phyloP scores from a whole-genome alignment of 441 rosid genomes.

The Melastoma candidum region DNA sequence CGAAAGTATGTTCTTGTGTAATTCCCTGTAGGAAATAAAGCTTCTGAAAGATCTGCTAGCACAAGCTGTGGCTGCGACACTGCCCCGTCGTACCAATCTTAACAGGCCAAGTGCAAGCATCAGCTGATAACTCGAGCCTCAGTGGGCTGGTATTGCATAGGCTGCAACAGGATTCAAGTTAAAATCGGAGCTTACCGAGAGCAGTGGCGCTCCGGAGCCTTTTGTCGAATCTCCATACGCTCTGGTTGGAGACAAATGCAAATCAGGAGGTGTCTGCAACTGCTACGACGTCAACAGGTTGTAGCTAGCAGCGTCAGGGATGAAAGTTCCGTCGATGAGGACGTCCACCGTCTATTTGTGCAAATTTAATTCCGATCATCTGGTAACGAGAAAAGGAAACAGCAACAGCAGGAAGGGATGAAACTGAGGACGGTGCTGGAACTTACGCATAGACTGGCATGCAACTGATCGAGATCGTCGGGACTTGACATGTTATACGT shows the following conservation, averaged over 20 bases:
- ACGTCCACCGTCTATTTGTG: conserved; percentile 59
- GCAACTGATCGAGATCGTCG: conserved; percentile 73
- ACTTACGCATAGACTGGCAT: conserved; percentile 85
- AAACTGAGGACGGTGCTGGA: background rate
- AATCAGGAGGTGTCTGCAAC: conserved; percentile 54
- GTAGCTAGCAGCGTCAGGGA: conserved; percentile 35
- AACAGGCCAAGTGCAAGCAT: background rate
- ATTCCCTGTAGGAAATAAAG: conserved; percentile 62
- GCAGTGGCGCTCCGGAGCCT: conserved; percentile 37
- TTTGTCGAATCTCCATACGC: conserved; percentile 86
- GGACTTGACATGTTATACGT: conserved; percentile 66
- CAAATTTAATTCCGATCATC: background rate
- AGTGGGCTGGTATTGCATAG: background rate
- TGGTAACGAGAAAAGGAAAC: background rate
- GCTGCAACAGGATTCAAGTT: background rate
- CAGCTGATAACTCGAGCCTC: background rate
- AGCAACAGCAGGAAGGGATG: background rate
- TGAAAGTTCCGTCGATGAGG: conserved; percentile 57
- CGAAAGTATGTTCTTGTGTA: conserved; percentile 57
- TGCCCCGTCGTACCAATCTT: conserved; percentile 85
- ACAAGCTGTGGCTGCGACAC: conserved; percentile 83
- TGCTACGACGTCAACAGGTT: conserved; percentile 34
- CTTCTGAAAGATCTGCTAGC: conserved; percentile 67
- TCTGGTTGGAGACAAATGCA: conserved; percentile 59
- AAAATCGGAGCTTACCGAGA: conserved; percentile 36